Base-by-base conservation (phyloP, 352 stramenopile genomes). In the Phytophthora litchii region DNA sequence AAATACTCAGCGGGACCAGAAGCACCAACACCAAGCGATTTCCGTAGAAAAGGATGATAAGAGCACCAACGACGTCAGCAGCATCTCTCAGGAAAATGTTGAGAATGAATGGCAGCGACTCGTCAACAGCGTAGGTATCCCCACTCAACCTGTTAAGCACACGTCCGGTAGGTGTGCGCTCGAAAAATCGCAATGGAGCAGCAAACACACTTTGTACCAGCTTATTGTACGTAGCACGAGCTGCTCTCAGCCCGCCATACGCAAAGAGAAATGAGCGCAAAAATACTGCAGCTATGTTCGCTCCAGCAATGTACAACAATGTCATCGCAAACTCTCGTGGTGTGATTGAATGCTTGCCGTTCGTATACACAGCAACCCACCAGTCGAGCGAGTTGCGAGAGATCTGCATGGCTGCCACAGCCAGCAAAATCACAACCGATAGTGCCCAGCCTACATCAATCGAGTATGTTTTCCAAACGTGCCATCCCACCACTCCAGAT, bases 61-160 rank as follows among this genome's bases (percentile, higher is more conserved):
- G 76, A 2, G 86, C 76, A 0, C 86, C 89, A 3, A 80, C 19
- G 5, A 97, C 70, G 10, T 91, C 84, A 1, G 83, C 76, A 11
- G 80, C 59, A 60, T 97, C 86, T 32, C 89, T 91, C 11, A 97
- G 60, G 43, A 94, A 93, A 32, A 96, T 83, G 54, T 97, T 96
- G 45, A 97, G 71, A 38, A 88, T 86, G 45, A 97, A 97, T 6
- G 91, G 89, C 12, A 97, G 64, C 13, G 83, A 91, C 56, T 96
- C 86, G 63, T 97, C 89, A 7, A 97, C 74, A 3, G 77, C 67
- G 48, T 94, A 96, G 8, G 83, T 92, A 44, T 95, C 84, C 7
- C 83, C 79, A 20, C 83, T 91, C n/a, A 94, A 51, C 9, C 86
- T 71, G 27, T 95, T 95, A 1, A 93, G 60, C 32, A 95, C 78